Evolutionary conservation across 805 yeast genomes (phyloP).

Genomic region (Tetrapisispora arboricola): DNA sequence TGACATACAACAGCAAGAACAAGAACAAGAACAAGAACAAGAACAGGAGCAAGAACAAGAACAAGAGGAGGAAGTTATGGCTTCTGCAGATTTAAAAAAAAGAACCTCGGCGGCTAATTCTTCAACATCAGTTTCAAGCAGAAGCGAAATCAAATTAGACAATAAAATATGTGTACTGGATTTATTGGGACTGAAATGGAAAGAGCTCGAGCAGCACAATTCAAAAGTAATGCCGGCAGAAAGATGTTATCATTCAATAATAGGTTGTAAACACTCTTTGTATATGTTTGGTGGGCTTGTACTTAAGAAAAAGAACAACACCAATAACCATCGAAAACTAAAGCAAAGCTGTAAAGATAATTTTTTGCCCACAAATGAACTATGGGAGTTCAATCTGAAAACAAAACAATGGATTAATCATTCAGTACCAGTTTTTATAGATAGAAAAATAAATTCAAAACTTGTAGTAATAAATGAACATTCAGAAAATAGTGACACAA

Average conservation of each 20-base stretch:
- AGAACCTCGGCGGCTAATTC: neutral
- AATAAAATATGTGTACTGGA: neutral
- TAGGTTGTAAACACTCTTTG: constrained; percentile 39
- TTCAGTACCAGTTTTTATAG: constrained; percentile 30
- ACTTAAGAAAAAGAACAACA: no score
- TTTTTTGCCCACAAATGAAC: constrained; percentile 44
- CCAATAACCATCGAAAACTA: no score
- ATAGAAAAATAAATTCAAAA: constrained; percentile 6
- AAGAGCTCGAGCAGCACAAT: neutral
- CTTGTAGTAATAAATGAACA: constrained; percentile 11
- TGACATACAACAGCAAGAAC: neutral
- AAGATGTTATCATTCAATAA: constrained; percentile 51
- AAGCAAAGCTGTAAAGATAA: constrained; percentile 13
- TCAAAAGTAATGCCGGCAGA: neutral
- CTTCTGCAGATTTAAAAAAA: neutral
- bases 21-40: no score
- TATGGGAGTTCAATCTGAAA: constrained; percentile 58
- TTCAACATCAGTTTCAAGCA: no score
- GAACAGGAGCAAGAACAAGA: neutral
- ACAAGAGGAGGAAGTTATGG: no score
- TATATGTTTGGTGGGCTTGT: constrained; percentile 63
- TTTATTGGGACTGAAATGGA: neutral
- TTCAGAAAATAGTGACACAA: constrained; percentile 22
- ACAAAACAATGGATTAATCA: constrained; percentile 38
- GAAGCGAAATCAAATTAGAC: neutral